Conservation (phyloP, 768 basidiomycete genomes). For the Goffeauzyma gilvescens region DNA sequence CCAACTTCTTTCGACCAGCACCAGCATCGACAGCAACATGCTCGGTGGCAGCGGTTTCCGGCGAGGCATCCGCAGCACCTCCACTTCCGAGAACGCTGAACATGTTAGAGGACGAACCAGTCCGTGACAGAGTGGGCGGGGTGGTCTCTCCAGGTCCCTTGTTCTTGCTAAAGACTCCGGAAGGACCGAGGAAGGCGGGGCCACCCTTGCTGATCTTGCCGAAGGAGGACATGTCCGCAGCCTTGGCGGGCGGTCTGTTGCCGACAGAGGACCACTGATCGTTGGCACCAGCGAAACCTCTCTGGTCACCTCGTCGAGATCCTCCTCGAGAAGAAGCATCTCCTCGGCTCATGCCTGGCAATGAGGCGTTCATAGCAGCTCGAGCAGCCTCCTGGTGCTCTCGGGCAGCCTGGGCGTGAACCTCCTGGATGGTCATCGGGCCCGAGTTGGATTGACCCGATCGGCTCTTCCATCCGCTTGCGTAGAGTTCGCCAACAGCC, state of each 20-base stretch:
- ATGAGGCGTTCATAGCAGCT: slow-evolving; percentile 33
- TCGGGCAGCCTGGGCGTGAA: slow-evolving; percentile 43
- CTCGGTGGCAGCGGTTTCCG: slow-evolving; percentile 15
- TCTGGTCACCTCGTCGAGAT: slow-evolving; percentile 62
- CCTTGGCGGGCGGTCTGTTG: slow-evolving; percentile 46
- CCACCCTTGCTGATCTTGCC: slow-evolving; percentile 45
- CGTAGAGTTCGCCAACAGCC: slow-evolving; percentile 80
- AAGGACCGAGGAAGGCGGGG: slow-evolving; percentile 56
- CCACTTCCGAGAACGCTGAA: slow-evolving; percentile 67
- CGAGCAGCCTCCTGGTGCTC: slow-evolving; percentile 5
- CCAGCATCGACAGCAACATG: slow-evolving; percentile 36
- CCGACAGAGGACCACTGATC: slow-evolving; percentile 76
- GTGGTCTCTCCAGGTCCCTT: slow-evolving; percentile 44
- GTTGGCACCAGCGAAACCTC: slow-evolving; percentile 42
- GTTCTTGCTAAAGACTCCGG: slow-evolving; percentile 61
- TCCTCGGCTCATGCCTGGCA: slow-evolving; percentile 42
- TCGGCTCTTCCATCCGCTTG: slow-evolving; percentile 59
- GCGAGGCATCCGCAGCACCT: slow-evolving; percentile 23
- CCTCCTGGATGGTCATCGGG: slow-evolving; percentile 69
- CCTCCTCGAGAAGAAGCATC: slow-evolving; percentile 74
- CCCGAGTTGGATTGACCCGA: slow-evolving; percentile 43
- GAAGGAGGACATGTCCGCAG: slow-evolving; percentile 68
- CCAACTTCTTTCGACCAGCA: slow-evolving; percentile 48
- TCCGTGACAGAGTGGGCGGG: slow-evolving; percentile 47
- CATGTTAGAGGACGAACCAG: slow-evolving; percentile 66